These are phyloP conservation scores for Vigna hirtella DNA, from an alignment of 306 rosid genomes.

Conservation along the genomic window DNA sequence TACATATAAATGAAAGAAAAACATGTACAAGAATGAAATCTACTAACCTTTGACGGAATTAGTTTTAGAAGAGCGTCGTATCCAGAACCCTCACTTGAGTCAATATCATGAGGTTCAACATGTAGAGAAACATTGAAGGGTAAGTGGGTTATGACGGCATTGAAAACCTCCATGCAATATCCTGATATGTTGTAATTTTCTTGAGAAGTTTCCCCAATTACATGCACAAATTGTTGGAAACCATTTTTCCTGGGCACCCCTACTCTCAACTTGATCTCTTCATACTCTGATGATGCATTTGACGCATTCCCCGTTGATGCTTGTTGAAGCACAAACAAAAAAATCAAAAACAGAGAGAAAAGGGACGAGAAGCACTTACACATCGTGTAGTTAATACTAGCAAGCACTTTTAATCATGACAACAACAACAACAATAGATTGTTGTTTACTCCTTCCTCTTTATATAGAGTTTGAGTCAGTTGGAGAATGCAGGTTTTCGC, in stretches of 20 bases:
- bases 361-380: not conserved
- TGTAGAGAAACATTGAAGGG: slow-evolving; percentile 40
- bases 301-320: slow-evolving; percentile 4
- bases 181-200: slow-evolving; percentile 35
- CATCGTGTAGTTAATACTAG: not conserved
- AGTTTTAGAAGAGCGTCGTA: slow-evolving; percentile 43
- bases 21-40: not conserved
- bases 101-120: slow-evolving; percentile 28
- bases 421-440: not conserved
- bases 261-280: slow-evolving; percentile 21
- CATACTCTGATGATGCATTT: not conserved
- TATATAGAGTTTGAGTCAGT: not conserved
- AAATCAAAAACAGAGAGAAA: slow-evolving; percentile 1
- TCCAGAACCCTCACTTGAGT: slow-evolving; percentile 29
- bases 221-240: slow-evolving; percentile 42
- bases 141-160: slow-evolving; percentile 17
- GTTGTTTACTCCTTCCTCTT: not conserved
- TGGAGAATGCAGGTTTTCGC: not conserved
- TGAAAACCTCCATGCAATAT: slow-evolving; percentile 50
- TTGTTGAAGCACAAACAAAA: slow-evolving; percentile 15
- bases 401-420: not conserved
- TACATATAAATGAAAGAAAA: not conserved
- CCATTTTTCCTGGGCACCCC: slow-evolving; percentile 49
- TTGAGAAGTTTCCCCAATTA: not conserved
- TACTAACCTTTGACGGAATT: slow-evolving; percentile 38